Evolutionary conservation across 1,284 basidiomycete species (phyloP).

Genomic region (Stygiomarasmius scandens): DNA sequence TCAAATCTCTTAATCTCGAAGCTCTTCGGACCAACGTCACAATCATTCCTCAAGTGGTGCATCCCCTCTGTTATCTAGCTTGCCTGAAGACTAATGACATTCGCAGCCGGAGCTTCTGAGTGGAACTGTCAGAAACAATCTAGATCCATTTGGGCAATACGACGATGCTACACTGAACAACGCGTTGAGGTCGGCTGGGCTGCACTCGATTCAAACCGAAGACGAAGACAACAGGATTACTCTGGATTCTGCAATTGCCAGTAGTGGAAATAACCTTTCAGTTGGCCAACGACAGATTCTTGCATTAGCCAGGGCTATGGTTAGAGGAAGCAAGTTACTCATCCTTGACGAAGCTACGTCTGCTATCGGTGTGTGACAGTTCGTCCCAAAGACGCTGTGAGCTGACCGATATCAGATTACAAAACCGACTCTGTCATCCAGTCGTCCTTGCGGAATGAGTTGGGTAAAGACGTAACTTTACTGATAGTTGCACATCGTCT

Average conservation of each 20-base stretch:
- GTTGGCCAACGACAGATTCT: slow-evolving; percentile 47
- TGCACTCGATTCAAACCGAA: slow-evolving; percentile 49
- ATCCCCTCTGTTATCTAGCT: too few species aligned
- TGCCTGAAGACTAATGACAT: too few species aligned
- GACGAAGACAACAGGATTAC: slow-evolving; percentile 52
- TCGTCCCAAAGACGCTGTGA: slow-evolving; percentile 11
- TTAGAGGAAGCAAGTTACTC: slow-evolving; percentile 41
- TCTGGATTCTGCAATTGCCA: slow-evolving; percentile 55
- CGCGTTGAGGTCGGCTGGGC: slow-evolving; percentile 57
- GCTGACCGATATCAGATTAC: slow-evolving; percentile 33
- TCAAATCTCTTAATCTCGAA: slow-evolving; percentile 62
- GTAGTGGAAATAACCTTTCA: slow-evolving; percentile 43
- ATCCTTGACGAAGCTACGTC: slow-evolving; percentile 63
- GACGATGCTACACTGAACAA: slow-evolving; percentile 66
- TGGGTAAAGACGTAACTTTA: slow-evolving; percentile 47
- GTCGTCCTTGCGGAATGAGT: slow-evolving; percentile 45
- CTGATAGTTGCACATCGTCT: slow-evolving; percentile 60
- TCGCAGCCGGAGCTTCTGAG: slow-evolving; percentile 70
- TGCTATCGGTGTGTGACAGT: slow-evolving; percentile 30
- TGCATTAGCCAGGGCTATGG: slow-evolving; percentile 16
- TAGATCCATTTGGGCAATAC: slow-evolving; percentile 75
- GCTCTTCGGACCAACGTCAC: slow-evolving; percentile 63
- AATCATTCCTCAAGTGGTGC: slow-evolving; percentile 58
- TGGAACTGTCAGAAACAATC: slow-evolving; percentile 58
- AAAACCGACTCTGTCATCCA: slow-evolving; percentile 51